Conservation (phyloP, 2,329 filamentous ascomycete genomes). For the Phialophora tarda region DNA sequence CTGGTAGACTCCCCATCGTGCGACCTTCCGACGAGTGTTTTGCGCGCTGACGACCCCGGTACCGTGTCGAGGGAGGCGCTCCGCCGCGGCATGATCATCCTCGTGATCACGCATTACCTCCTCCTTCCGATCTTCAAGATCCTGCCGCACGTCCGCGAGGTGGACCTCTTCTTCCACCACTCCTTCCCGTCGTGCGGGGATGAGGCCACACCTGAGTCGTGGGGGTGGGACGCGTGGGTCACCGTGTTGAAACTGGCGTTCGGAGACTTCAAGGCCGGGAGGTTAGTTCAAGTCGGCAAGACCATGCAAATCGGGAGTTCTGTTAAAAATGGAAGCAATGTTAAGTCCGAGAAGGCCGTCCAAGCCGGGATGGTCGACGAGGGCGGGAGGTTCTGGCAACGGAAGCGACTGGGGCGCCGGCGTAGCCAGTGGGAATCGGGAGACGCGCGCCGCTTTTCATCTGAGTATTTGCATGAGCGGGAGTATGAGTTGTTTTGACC, state of each 20-base stretch:
- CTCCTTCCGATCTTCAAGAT: background rate
- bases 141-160: background rate
- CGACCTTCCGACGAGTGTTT: background rate
- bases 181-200: background rate
- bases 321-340: no score
- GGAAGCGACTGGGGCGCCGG: background rate
- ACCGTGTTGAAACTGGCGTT: constrained; percentile 1
- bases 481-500: constrained; percentile 3
- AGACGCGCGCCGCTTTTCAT: background rate
- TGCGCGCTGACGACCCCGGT: background rate
- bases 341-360: no score
- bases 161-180: background rate
- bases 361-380: no score
- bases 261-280: background rate
- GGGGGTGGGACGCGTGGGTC: background rate
- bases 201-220: background rate
- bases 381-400: background rate
- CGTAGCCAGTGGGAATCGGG: no score
- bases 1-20: background rate
- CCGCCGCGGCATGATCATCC: background rate
- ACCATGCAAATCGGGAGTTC: no score
- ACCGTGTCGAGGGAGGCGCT: background rate
- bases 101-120: background rate
- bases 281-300: background rate
- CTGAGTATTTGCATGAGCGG: background rate